These are phyloP conservation scores for Aspergillus glaucus DNA, from an alignment of 2,329 filamentous ascomycete species.

Conservation along the genomic window DNA sequence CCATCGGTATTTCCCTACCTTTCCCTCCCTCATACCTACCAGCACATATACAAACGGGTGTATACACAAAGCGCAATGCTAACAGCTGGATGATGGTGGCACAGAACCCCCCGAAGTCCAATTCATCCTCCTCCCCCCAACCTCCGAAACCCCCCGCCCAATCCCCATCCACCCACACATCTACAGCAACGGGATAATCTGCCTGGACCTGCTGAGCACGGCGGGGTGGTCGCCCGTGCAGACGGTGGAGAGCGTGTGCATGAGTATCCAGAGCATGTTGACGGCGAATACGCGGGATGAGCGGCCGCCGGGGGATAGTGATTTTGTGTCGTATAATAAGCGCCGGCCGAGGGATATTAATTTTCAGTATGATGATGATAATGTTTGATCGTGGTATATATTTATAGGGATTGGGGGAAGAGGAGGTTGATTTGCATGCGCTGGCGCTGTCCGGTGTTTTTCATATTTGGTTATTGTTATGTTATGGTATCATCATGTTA, in stretches of 20 bases:
- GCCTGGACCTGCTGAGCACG: slow-evolving; percentile 80
- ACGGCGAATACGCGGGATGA: slow-evolving; percentile 91
- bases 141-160: slow-evolving; percentile 40
- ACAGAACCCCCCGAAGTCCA: slow-evolving; percentile 90
- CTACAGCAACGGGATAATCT: slow-evolving; percentile 98
- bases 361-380: slow-evolving; percentile 90
- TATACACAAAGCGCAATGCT: background rate
- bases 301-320: slow-evolving; percentile 79
- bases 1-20: slow-evolving; percentile 63
- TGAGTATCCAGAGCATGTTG: slow-evolving; percentile 97
- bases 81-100: slow-evolving; percentile 2
- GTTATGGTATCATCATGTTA: background rate
- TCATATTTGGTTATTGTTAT: background rate
- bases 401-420: background rate
- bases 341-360: slow-evolving; percentile 79
- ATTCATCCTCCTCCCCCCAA: slow-evolving; percentile 58
- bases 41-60: too few species aligned
- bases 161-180: slow-evolving; percentile 97
- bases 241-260: slow-evolving; percentile 92
- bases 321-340: slow-evolving; percentile 77
- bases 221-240: slow-evolving; percentile 96
- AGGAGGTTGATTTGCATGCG: background rate
- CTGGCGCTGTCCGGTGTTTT: background rate
- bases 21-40: background rate
- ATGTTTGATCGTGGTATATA: slow-evolving; percentile 38